These are phyloP conservation scores for Penicillium herquei DNA, from an alignment of 495 filamentous ascomycete genomes.

Conservation along the genomic window DNA sequence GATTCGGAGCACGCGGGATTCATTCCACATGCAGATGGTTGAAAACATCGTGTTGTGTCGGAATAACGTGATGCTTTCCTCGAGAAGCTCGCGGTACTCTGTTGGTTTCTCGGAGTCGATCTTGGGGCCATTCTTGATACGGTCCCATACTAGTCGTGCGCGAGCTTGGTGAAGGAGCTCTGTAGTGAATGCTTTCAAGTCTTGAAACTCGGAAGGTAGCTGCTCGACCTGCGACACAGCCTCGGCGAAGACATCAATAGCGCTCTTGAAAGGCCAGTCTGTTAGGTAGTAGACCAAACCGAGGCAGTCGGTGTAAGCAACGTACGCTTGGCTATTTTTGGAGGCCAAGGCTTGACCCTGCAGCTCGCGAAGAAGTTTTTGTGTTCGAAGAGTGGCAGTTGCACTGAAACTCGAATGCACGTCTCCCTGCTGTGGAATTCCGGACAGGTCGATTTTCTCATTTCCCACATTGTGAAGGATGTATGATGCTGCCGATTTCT, in stretches of 20 bases:
- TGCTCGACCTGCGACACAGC: conserved; percentile 41
- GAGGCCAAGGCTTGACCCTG: conserved; percentile 57
- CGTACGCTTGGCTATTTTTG: conserved; percentile 40
- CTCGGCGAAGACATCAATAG: conserved; percentile 50
- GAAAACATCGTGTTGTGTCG: conserved; percentile 80
- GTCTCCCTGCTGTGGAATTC: neutral
- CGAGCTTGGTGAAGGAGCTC: conserved; percentile 67
- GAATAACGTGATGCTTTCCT: conserved; percentile 58
- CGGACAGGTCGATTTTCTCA: conserved; percentile 23
- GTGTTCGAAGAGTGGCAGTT: conserved; percentile 52
- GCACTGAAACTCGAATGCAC: conserved; percentile 22
- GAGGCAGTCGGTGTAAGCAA: conserved; percentile 57
- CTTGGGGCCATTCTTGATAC: conserved; percentile 47
- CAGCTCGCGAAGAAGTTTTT: conserved; percentile 53
- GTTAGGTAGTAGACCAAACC: conserved; percentile 65
- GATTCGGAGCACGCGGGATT: conserved; percentile 64
- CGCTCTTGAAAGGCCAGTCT: conserved; percentile 23
- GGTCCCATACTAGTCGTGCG: conserved; percentile 65
- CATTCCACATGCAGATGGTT: conserved; percentile 67
- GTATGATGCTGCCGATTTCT: conserved; percentile 46
- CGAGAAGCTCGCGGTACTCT: conserved; percentile 58
- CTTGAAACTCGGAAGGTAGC: conserved; percentile 30
- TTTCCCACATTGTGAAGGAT: conserved; percentile 45
- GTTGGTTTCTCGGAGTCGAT: conserved; percentile 59
- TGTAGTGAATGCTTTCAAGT: conserved; percentile 30